Conservation (phyloP, 2,329 filamentous ascomycete species). For the Cryphonectria radicalis region DNA sequence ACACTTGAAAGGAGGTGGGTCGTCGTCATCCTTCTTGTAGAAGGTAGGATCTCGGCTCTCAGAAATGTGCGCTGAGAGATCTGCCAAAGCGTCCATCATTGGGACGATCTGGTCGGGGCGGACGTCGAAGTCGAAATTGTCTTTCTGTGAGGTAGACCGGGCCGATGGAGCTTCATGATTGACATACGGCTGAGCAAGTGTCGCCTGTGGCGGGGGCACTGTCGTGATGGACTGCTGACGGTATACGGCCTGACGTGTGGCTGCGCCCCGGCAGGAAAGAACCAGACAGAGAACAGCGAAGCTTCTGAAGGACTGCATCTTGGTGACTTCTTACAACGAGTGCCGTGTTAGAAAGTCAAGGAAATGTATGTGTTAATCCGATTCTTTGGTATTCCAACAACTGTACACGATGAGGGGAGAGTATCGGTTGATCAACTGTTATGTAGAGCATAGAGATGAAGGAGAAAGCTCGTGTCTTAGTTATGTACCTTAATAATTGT, state of each 20-base stretch:
- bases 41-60: neutral
- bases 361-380: neutral
- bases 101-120: conserved; percentile 6
- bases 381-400: neutral
- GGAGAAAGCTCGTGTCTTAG: neutral
- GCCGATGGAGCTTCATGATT: no score
- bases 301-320: neutral
- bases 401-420: neutral
- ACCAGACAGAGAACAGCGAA: neutral
- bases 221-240: neutral
- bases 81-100: neutral
- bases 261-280: neutral
- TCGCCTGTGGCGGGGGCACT: neutral
- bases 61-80: neutral
- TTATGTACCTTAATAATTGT: neutral
- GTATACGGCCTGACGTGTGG: neutral
- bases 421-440: neutral
- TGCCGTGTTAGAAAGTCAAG: neutral
- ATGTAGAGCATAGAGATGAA: neutral
- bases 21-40: conserved; percentile 2
- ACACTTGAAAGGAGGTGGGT: neutral
- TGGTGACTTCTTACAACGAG: neutral
- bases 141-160: neutral
- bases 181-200: neutral
- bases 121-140: neutral